phyloP scores from a whole-genome alignment of 805 yeast species.

The Ogataea haglerorum region DNA sequence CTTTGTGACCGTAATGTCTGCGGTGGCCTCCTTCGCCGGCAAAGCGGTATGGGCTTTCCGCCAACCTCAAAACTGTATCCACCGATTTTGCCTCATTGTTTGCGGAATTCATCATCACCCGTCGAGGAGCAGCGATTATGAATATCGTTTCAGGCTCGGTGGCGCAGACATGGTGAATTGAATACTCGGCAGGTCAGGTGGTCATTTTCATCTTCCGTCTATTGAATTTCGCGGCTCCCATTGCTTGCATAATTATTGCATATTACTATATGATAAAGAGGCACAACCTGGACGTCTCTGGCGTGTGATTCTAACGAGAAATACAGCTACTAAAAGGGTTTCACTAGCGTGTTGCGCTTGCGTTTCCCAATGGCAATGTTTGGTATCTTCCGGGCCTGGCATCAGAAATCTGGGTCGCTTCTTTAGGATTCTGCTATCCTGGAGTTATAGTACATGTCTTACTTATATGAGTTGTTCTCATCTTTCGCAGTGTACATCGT shows the following conservation, averaged over 20 bases:
- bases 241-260: slow-evolving; percentile 36
- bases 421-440: slow-evolving; percentile 22
- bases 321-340: slow-evolving; percentile 42
- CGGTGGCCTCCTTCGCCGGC: slow-evolving; percentile 36
- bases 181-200: slow-evolving; percentile 35
- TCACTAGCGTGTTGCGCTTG: slow-evolving; percentile 40
- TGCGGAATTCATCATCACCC: slow-evolving; percentile 56
- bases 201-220: slow-evolving; percentile 37
- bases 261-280: slow-evolving; percentile 40
- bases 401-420: slow-evolving; percentile 26
- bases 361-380: slow-evolving; percentile 38
- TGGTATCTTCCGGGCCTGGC: slow-evolving; percentile 41
- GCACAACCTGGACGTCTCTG: slow-evolving; percentile 34
- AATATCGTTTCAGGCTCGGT: slow-evolving; percentile 37
- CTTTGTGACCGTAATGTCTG: slow-evolving; percentile 32
- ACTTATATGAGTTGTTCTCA: slow-evolving; percentile 30
- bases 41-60: slow-evolving; percentile 42
- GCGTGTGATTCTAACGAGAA: slow-evolving; percentile 32
- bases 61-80: slow-evolving; percentile 59
- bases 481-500: slow-evolving; percentile 28
- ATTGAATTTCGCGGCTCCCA: slow-evolving; percentile 38
- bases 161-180: slow-evolving; percentile 40
- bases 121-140: slow-evolving; percentile 46
- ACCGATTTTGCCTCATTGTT: slow-evolving; percentile 55
- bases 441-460: slow-evolving; percentile 31